Conservation (phyloP, 2,329 filamentous ascomycete genomes). For the Paraconiothyrium sp. region DNA sequence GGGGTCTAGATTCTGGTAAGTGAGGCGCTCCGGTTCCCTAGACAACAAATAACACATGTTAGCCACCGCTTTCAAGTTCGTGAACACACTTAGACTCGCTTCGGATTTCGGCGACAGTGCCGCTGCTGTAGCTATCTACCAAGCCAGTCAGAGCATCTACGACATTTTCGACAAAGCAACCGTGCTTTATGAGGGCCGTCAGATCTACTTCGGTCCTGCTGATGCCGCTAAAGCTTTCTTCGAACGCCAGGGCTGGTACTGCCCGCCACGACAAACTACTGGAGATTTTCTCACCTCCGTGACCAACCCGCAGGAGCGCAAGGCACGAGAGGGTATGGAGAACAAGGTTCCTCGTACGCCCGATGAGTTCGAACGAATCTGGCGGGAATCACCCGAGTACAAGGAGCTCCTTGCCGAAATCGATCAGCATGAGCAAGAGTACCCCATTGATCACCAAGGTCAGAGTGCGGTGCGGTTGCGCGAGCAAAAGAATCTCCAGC, state of each 20-base stretch:
- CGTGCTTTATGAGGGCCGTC: conserved; percentile 78
- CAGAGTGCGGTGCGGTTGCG: conserved; percentile 40
- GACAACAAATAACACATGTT: not conserved
- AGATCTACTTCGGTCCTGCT: conserved; percentile 79
- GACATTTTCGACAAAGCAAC: conserved; percentile 76
- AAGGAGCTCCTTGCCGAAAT: conserved; percentile 59
- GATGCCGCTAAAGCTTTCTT: conserved; percentile 71
- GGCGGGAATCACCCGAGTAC: conserved; percentile 62
- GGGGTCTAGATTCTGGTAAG: conserved; percentile 52
- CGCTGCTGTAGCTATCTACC: conserved; percentile 68
- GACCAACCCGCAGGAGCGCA: conserved; percentile 60
- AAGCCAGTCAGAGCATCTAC: conserved; percentile 62
- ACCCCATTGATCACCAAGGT: conserved; percentile 54
- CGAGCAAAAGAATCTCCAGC: conserved; percentile 60
- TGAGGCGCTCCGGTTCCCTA: not conserved
- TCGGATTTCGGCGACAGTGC: conserved; percentile 61
- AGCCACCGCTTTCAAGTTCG: conserved; percentile 67
- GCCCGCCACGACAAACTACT: conserved; percentile 73
- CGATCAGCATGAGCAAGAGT: conserved; percentile 58
- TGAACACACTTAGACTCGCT: conserved; percentile 60
- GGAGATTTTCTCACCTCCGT: conserved; percentile 81
- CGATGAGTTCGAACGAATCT: conserved; percentile 60
- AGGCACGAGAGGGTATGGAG: conserved; percentile 54
- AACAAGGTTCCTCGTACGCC: conserved; percentile 58
- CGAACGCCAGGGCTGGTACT: conserved; percentile 73